Percentiles rank a stretch among this genome's conserved stretches.
These are phyloP conservation scores for Yamadazyma dendronema DNA, from an alignment of 1,139 yeast species.

Conservation along the genomic window DNA sequence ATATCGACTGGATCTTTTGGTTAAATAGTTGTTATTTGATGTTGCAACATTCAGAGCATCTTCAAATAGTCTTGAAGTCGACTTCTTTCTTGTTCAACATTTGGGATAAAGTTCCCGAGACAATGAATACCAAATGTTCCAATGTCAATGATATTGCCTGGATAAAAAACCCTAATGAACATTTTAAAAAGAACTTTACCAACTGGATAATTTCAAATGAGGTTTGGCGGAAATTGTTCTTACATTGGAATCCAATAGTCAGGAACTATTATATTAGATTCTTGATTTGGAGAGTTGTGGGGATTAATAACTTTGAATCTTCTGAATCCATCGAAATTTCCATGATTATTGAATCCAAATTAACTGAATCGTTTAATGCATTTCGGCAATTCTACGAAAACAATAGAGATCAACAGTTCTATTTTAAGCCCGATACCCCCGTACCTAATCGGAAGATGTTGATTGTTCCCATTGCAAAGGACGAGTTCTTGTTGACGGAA, in stretches of 20 bases:
- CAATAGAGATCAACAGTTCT: conserved; percentile 13
- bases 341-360: conserved; percentile 27
- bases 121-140: conserved; percentile 5
- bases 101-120: conserved; percentile 69
- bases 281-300: conserved; percentile 65
- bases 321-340: conserved; percentile 34
- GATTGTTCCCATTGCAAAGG: conserved; percentile 37
- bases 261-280: conserved; percentile 68
- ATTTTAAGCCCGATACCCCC: conserved; percentile 48
- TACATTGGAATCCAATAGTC: conserved; percentile 80
- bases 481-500: conserved; percentile 23
- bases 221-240: conserved; percentile 56
- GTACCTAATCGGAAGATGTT: conserved; percentile 50
- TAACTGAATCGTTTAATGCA: conserved; percentile 22
- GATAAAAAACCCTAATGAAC: conserved; percentile 34
- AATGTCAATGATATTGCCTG: conserved; percentile 20
- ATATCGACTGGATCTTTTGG: conserved; percentile 78
- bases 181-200: conserved; percentile 47
- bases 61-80: conserved; percentile 60
- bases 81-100: conserved; percentile 67
- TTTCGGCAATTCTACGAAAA: conserved; percentile 18
- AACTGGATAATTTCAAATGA: conserved; percentile 52
- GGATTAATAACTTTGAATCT: conserved; percentile 43
- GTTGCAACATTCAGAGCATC: conserved; percentile 57
- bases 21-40: conserved; percentile 56